phyloP scores from a whole-genome alignment of 192 early-diverging fungal species.

The Endogone sp. region DNA sequence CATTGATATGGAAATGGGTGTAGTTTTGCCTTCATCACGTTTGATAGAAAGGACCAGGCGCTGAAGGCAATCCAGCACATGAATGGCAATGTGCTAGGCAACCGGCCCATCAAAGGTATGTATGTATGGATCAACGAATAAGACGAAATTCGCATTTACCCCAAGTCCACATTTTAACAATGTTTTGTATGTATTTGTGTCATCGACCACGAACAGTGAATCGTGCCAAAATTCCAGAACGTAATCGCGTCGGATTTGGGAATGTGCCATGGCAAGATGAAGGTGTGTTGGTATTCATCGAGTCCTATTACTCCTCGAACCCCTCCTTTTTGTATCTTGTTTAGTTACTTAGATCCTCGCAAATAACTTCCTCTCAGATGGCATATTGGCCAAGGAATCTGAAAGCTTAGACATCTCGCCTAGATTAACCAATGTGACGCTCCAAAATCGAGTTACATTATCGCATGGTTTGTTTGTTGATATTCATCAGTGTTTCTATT shows the following conservation, averaged over 20 bases:
- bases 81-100: slow-evolving; percentile 39
- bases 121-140: not conserved
- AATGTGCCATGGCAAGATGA: slow-evolving; percentile 51
- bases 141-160: not conserved
- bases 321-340: too few species aligned
- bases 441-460: not conserved
- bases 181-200: not conserved
- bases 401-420: not conserved
- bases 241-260: slow-evolving; percentile 48
- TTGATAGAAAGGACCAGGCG: slow-evolving; percentile 33
- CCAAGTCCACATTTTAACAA: too few species aligned
- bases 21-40: slow-evolving; percentile 49
- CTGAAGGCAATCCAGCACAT: slow-evolving; percentile 37
- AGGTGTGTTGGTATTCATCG: slow-evolving; percentile 11
- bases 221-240: slow-evolving; percentile 48
- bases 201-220: slow-evolving; percentile 24
- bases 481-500: not conserved
- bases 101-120: slow-evolving; percentile 28
- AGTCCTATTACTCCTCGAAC: too few species aligned
- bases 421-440: too few species aligned
- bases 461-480: not conserved
- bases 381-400: not conserved
- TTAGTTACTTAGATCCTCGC: too few species aligned
- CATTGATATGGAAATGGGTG: not conserved
- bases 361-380: too few species aligned